These are phyloP conservation scores for Fraxinus baroniana DNA, from an alignment of 305 asterid genomes.

Conservation along the genomic window DNA sequence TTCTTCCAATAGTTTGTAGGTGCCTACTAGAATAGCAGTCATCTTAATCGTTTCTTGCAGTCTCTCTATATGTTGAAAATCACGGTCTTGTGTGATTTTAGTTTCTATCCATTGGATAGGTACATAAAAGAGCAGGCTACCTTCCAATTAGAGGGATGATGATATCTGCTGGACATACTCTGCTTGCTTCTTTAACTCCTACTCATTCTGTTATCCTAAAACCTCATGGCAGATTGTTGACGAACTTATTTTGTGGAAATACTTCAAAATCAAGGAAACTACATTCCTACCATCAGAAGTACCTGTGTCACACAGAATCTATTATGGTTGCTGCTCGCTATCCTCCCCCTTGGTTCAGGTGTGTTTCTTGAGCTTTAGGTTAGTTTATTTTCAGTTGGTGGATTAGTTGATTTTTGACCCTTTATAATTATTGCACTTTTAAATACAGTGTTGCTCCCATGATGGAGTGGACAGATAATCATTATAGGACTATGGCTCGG, in stretches of 20 bases:
- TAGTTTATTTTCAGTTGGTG: background rate
- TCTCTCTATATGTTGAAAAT: constrained; percentile 19
- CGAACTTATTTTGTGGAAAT: constrained; percentile 37
- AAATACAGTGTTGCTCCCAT: constrained; percentile 83
- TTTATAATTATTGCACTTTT: constrained; percentile 11
- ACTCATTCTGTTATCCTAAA: constrained; percentile 59
- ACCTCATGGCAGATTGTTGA: constrained; percentile 60
- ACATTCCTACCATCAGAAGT: constrained; percentile 37
- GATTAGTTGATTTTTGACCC: constrained; percentile 6
- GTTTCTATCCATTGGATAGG: constrained; percentile 62
- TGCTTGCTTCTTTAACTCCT: constrained; percentile 73
- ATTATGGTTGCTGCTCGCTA: constrained; percentile 63
- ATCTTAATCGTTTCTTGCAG: background rate
- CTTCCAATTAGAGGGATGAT: constrained; percentile 54
- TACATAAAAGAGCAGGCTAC: constrained; percentile 51
- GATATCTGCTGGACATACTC: constrained; percentile 66
- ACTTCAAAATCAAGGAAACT: constrained; percentile 43
- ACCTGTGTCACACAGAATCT: constrained; percentile 41
- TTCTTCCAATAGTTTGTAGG: background rate
- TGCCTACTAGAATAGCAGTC: background rate
- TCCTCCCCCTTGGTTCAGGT: constrained; percentile 94
- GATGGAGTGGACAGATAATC: constrained; percentile 94
- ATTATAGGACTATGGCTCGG: constrained; percentile 87
- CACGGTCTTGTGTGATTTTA: constrained; percentile 49
- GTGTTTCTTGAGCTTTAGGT: constrained; percentile 19